A percentile compares a stretch with the other conserved stretches of the same genome.
Conservation (phyloP, 176 grass and related monocot genomes). For the Zoysia pacifica region DNA sequence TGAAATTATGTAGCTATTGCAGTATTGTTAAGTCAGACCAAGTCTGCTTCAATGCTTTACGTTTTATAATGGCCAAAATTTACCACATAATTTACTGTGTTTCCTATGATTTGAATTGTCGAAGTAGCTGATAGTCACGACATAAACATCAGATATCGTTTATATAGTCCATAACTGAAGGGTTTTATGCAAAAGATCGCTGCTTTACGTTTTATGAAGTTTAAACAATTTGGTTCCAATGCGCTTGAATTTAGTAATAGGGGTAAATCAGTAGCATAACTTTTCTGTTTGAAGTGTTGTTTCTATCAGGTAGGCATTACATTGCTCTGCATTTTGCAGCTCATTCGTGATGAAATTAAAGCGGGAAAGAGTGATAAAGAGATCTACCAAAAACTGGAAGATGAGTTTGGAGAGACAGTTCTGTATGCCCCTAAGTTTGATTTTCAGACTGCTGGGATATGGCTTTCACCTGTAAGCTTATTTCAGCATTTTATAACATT, state of each 20-base stretch:
- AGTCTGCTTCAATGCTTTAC: not conserved
- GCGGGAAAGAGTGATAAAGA: constrained; percentile 83
- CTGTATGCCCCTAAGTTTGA: constrained; percentile 93
- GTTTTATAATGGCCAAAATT: not conserved
- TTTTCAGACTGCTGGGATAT: constrained; percentile 90
- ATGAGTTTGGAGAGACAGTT: constrained; percentile 77
- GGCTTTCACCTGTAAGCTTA: constrained; percentile 79
- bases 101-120: not conserved
- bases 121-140: not conserved
- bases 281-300: not conserved
- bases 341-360: constrained; percentile 84
- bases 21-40: not conserved
- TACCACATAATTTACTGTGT: not conserved
- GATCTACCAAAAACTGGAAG: constrained; percentile 77
- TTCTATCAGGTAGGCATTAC: not conserved
- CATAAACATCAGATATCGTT: not conserved
- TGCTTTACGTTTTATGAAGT: not conserved
- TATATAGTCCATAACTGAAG: not conserved
- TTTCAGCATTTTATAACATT: not conserved
- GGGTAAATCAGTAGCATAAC: not conserved
- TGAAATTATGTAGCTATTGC: not conserved
- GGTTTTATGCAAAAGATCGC: not conserved
- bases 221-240: not conserved
- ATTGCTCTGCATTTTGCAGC: constrained; percentile 46
- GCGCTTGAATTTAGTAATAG: not conserved